Evolutionary conservation across 73 alveolate genomes (phyloP), one percentile per base, ranked within the genome.

Genomic region (Blepharisma japonicum): DNA sequence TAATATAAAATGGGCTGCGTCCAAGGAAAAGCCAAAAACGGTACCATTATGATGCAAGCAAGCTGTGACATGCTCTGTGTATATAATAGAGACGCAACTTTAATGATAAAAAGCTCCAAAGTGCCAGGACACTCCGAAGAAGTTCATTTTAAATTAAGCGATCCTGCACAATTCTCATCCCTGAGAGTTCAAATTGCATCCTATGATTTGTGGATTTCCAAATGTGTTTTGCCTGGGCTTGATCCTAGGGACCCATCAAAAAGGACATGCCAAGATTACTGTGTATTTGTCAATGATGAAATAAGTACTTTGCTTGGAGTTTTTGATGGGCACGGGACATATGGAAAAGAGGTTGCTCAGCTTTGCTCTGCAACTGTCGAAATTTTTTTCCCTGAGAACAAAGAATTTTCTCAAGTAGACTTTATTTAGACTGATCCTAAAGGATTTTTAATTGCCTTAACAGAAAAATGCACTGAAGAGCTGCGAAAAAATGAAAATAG

Each of bases 291-390:
- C 11, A 21, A 72, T 70, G 14, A 9, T 9, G 45, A 70, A 39
- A 54, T 3, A n/a, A 70, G 42, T 5, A 9, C 27, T 7, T 39
- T 39, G 11, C 27, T 48, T 45, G 46, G 23, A 6, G 32, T 70
- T 39, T 70, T 70, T 45, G 80, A 70, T 70, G 80, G 80, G 42
- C 80, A 70, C 27, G 80, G 80, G 42, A 2, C 25, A 7, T 48
- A 70, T 2, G 80, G 80, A 7, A 72, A 70, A 14, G 14, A 9
- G 14, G 61, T 45, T n/a, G 23, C 66, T 14, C 0, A 70, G 5
- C 27, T 45, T n/a, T 45, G 80, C 5, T 9, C n/a, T 7, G 42
- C 0, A 2, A 14, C 14, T 1, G 66, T 70, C 2, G 18, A 23
- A 45, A 70, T 2, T 25, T 70, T n/a, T 25, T 53, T 53, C 0